Evolutionary conservation across 148 eudicot genomes (phyloP), one percentile per base, ranked within the genome.

Genomic region (Nyssa sinensis): DNA sequence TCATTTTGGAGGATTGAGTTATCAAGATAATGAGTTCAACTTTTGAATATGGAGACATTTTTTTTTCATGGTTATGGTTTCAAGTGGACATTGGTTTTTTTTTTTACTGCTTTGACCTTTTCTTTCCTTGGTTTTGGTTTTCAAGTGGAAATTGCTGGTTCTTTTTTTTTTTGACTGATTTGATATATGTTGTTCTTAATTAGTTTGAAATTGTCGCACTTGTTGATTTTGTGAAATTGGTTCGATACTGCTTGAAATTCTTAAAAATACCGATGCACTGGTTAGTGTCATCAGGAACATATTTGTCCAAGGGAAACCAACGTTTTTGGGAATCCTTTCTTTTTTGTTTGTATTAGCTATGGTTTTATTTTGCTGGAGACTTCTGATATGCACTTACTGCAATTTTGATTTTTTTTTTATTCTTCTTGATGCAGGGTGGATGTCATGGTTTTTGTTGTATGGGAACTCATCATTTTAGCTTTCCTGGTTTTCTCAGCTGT

Each of bases 381-480:
- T 73, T 79, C 78, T 80, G 71, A 80, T n/a, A 77, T 74, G 44
- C 29, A 35, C 11, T 41, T 62, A 76, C 28, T 32, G n/a, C 21
- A 49, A 62, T 23, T 47, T 39, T 1, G n/a, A 39, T 19, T 74
- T 72, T 73, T 60, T 51, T 76, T 82, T 77, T 7, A 64, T 64
- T 71, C 69, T 39, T 9, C 7, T 39, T 39, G 7, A 62, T 81
- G 88, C 94, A 94, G 98, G 94, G 97, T 90, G 76, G 98, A 94
- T 76, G 89, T 92, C 23, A 96, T 86, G 71, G 78, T 94, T 76
- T 94, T 92, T 59, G 96, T 92, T 23, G 79, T 94, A 78, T 94
- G 98, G 98, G 98, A 94, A 78, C 97, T 94, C 33, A 81, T 84
- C 70, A 87, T 88, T 77, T 73, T 94, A 71, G 98, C 98, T n/a